Percentiles rank a stretch among this genome's conserved stretches.
These are phyloP conservation scores for Phytophthora nicotianae DNA, from an alignment of 352 stramenopile species.

Conservation along the genomic window DNA sequence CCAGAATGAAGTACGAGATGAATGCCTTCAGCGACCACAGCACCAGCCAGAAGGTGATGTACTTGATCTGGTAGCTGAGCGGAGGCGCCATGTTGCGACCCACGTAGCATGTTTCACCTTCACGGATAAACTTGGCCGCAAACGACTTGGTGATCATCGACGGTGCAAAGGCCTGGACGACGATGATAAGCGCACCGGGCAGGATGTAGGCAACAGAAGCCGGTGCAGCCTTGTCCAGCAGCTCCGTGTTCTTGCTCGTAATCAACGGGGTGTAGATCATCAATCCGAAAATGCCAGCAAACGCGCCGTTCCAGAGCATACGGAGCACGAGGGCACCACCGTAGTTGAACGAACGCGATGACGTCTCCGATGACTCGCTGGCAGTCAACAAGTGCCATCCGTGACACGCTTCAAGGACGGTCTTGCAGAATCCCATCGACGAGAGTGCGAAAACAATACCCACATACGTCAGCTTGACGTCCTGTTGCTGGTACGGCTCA, in stretches of 20 bases:
- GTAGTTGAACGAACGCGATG: constrained; percentile 66
- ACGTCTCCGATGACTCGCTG: constrained; percentile 45
- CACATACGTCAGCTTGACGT: constrained; percentile 71
- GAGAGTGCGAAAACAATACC: constrained; percentile 56
- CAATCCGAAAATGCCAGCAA: constrained; percentile 57
- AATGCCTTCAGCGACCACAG: constrained; percentile 66
- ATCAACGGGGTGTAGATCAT: constrained; percentile 69
- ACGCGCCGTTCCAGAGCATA: constrained; percentile 68
- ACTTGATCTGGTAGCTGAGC: constrained; percentile 62
- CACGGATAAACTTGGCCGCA: constrained; percentile 71
- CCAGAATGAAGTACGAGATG: constrained; percentile 74
- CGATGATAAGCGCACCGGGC: constrained; percentile 48
- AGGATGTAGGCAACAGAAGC: constrained; percentile 45
- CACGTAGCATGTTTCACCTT: constrained; percentile 70
- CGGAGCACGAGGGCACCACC: constrained; percentile 59
- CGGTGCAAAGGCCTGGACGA: constrained; percentile 50
- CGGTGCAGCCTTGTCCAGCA: constrained; percentile 47
- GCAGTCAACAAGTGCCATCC: constrained; percentile 63
- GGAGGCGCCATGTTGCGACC: constrained; percentile 72
- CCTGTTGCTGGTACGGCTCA: constrained; percentile 49
- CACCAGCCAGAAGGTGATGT: constrained; percentile 70
- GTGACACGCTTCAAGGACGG: constrained; percentile 61
- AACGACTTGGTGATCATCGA: constrained; percentile 57
- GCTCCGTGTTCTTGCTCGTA: constrained; percentile 36
- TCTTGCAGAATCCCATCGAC: constrained; percentile 59